Evolutionary conservation across 495 filamentous ascomycete genomes (phyloP).

Genomic region (Penicillium pancosmium): DNA sequence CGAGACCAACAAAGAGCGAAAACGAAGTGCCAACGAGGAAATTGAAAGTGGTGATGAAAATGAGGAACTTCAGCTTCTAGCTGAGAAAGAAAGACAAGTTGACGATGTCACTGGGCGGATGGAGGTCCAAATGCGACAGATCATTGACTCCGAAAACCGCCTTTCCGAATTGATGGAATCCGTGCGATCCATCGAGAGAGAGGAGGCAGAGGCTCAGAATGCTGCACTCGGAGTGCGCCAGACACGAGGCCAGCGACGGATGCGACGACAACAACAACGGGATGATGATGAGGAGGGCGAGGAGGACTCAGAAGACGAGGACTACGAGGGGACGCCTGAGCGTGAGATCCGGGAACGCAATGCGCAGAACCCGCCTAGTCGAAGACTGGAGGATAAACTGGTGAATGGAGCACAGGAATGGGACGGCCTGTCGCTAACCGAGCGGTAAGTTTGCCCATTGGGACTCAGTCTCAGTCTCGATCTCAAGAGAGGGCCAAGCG

Average conservation of each 20-base stretch:
- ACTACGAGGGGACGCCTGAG: slow-evolving; percentile 32
- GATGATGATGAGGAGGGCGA: slow-evolving; percentile 23
- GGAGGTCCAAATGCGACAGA: slow-evolving; percentile 40
- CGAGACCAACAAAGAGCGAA: slow-evolving; percentile 30
- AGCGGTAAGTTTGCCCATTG: slow-evolving; percentile 31
- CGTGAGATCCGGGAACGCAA: slow-evolving; percentile 23
- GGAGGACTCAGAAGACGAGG: slow-evolving; percentile 29
- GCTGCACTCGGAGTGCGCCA: slow-evolving; percentile 17
- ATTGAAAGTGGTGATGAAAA: slow-evolving; percentile 15
- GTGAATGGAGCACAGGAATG: slow-evolving; percentile 32
- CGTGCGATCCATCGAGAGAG: slow-evolving; percentile 34
- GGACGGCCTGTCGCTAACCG: slow-evolving; percentile 38
- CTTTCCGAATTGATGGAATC: slow-evolving; percentile 37
- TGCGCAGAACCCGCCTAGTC: slow-evolving; percentile 28
- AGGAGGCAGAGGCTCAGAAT: slow-evolving; percentile 18
- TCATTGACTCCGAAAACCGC: slow-evolving; percentile 42
- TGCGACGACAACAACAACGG: slow-evolving; percentile 10
- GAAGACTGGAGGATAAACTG: slow-evolving; percentile 32
- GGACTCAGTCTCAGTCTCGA: neutral
- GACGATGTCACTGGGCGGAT: slow-evolving; percentile 37
- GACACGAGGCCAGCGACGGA: slow-evolving; percentile 27
- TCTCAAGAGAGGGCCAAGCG: neutral
- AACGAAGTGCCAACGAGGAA: slow-evolving; percentile 12
- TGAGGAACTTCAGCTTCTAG: slow-evolving; percentile 31
- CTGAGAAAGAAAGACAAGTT: slow-evolving; percentile 31